Evolutionary conservation across 1,139 yeast genomes (phyloP).

Genomic region (Hansenula anomala): DNA sequence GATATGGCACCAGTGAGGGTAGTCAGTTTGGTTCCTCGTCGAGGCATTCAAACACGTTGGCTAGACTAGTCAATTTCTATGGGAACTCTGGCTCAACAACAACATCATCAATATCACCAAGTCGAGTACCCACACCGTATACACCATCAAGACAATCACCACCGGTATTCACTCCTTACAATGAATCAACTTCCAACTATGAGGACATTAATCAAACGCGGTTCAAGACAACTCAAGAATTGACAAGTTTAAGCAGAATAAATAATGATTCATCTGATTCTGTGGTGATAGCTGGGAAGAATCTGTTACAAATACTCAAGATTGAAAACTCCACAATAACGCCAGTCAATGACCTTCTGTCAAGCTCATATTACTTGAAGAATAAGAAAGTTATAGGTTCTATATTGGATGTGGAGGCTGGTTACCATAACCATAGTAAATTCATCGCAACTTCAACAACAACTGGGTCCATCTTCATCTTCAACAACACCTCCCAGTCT

Average conservation of each 20-base stretch:
- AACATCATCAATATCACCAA: conserved; percentile 1
- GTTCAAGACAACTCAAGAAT: conserved; percentile 17
- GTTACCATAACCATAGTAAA: conserved; percentile 37
- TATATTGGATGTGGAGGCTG: conserved; percentile 43
- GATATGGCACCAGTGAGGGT: conserved; percentile 3
- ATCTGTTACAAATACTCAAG: conserved; percentile 45
- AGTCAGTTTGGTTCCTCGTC: conserved; percentile 2
- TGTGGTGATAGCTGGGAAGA: conserved; percentile 57
- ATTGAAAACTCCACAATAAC: conserved; percentile 32
- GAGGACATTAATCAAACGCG: conserved; percentile 1
- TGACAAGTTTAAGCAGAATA: conserved; percentile 16
- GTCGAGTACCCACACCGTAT: conserved; percentile 6
- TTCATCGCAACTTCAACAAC: conserved; percentile 45
- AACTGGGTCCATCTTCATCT: conserved; percentile 44
- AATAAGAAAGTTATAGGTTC: conserved; percentile 41
- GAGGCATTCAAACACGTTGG: conserved; percentile 15
- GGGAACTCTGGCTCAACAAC: conserved; percentile 15
- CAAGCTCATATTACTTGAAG: conserved; percentile 22
- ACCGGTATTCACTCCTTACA: background rate
- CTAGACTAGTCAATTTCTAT: conserved; percentile 23
- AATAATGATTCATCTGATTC: conserved; percentile 34
- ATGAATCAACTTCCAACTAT: background rate
- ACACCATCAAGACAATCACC: conserved; percentile 6
- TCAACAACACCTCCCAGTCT: conserved; percentile 33
- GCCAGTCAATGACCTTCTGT: conserved; percentile 25